Evolutionary conservation across 2,329 filamentous ascomycete genomes (phyloP), one percentile per base, ranked within the genome.

Genomic region (Fusarium sp.): DNA sequence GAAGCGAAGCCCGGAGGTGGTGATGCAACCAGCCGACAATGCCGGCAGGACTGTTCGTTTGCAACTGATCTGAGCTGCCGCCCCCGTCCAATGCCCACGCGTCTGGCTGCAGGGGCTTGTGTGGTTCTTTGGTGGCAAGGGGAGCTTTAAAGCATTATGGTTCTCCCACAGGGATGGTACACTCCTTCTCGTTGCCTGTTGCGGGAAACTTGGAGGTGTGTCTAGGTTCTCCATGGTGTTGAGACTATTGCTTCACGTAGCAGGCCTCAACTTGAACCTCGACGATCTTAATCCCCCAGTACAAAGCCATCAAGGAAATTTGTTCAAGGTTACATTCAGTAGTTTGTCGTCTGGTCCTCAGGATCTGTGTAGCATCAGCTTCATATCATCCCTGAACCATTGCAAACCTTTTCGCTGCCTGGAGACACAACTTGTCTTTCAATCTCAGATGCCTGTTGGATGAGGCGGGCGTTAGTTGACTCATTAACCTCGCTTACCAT

Each of bases 1-100:
- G 58, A 60, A 60, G 37, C 37, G 58, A 60, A 41, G 58, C 39
- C 37, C 37, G 56, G 27, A 60, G 41, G 59, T 45, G 33, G 41
- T 45, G 41, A 62, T 48, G 59, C 59, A 62, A 50, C 59, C 39
- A 27, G 45, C 41, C 59, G 41, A 62, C 22, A 43, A 35, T 62
- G 29, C 59, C 29, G 59, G 59, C 41, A 41, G 22, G 31, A 43
- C 35, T 31, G n/a, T 22, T 62, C 41, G 29, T 61, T 45, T 29
- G 29, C 39, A 50, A 62, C 48, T 31, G 16, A 52, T 29, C 48
- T 31, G 48, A 29, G 41, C 45, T 62, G 59, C n/a, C 41, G 27
- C 37, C 58, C 35, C 35, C 27, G 10, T 41, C n/a, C 6, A 35
- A 41, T 24, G 41, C 7, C 59, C 59, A 45, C 41, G n/a, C 41